These are phyloP conservation scores for Podosphaera xanthii DNA, from an alignment of 2,329 filamentous ascomycete species.

Conservation along the genomic window DNA sequence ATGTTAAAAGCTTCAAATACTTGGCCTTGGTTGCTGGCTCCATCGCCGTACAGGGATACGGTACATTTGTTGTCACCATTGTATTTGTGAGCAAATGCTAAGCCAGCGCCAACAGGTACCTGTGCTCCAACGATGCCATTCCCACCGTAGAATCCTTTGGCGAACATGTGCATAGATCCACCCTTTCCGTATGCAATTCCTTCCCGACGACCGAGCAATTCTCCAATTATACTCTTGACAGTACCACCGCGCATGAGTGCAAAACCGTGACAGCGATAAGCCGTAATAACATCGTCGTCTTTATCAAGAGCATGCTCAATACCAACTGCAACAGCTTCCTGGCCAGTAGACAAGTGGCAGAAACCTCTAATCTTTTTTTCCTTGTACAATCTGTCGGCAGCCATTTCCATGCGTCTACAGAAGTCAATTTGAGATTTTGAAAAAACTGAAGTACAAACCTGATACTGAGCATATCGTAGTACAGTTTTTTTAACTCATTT, in stretches of 20 bases:
- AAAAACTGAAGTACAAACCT: conserved; percentile 35
- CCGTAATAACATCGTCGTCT: conserved; percentile 84
- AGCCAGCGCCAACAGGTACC: conserved; percentile 86
- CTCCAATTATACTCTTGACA: conserved; percentile 83
- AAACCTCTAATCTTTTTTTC: conserved; percentile 99
- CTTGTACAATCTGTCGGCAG: conserved; percentile 96
- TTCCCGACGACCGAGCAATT: conserved; percentile 81
- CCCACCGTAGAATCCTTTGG: conserved; percentile 90
- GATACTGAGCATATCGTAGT: conserved; percentile 87
- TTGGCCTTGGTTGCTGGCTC: conserved; percentile 96
- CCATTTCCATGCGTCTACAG: conserved; percentile 94
- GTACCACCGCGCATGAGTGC: conserved; percentile 85
- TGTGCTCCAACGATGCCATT: conserved; percentile 98
- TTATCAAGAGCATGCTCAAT: conserved; percentile 91
- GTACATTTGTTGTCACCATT: conserved; percentile 64
- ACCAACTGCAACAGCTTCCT: conserved; percentile 90
- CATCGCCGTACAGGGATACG: conserved; percentile 86
- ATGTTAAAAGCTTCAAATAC: conserved; percentile 99
- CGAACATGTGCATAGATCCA: conserved; percentile 99
- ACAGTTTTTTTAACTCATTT: conserved; percentile 97
- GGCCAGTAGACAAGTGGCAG: conserved; percentile 93
- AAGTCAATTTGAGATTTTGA: conserved; percentile 3
- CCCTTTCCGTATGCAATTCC: conserved; percentile 98
- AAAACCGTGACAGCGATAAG: conserved; percentile 98
- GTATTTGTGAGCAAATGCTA: conserved; percentile 96